Base-by-base conservation (phyloP, 2,329 filamentous ascomycete genomes). In the Sclerotinia nivalis region DNA sequence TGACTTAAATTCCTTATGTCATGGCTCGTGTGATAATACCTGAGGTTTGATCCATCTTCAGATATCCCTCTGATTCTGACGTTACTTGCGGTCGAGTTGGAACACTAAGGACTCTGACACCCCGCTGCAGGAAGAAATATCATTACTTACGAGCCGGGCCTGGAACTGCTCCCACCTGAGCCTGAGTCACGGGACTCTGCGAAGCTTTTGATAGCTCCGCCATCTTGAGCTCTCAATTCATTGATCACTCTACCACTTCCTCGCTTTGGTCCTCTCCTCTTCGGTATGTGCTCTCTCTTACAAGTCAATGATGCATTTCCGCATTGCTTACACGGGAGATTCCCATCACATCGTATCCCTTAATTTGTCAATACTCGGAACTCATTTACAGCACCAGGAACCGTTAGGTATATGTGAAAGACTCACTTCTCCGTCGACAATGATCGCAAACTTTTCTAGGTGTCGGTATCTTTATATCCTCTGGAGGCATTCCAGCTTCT, bases 191-290 rank as follows among this genome's bases (percentile, higher is more conserved):
- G 76, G 62, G 74, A 78, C 72, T 80, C 79, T 43, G 78, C 78
- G 69, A 77, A 82, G 40, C 18, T 43, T 68, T 49, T 54, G 8
- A 52, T 22, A 54, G 80, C 74, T 78, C 82, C 78, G 80, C 79
- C 72, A 77, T 87, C 81, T 82, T 78, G 79, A 66, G 78, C 85
- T 66, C 87, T 82, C 31, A 90, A 80, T 79, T 88, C 86, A 71
- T 87, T 87, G 70, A 90, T 87, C 54, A 90, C 86, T 73, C 88
- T 86, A 47, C 87, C 87, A 71, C 86, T 84, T 64, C 86, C 87
- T 40, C 86, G 85, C 75, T 89, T 90, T 18, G 87, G 87, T 2
- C 87, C 87, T 74, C 88, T 86, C 78, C 88, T 89, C 78, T 87
- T 86, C 20, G 87, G 87, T 56, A 89, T 84, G 75, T 88, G 86